These are phyloP conservation scores for Saksenaea oblongispora DNA, from an alignment of 371 early-diverging fungal species.

Conservation along the genomic window DNA sequence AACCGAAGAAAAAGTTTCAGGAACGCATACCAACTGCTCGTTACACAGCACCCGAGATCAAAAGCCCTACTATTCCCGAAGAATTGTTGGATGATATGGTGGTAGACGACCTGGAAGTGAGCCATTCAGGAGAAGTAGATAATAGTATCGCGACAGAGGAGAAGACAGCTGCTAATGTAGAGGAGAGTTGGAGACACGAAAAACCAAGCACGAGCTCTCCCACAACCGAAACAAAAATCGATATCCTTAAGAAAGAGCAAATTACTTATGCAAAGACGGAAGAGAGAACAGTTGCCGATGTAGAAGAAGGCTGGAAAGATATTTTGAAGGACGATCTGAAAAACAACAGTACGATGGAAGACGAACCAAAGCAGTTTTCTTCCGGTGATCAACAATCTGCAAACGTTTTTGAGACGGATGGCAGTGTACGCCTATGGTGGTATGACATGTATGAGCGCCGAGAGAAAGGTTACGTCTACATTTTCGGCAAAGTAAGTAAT, in stretches of 20 bases:
- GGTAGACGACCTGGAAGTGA: constrained; percentile 11
- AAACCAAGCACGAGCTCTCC: too few relatives aligned
- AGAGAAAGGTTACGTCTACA: constrained; percentile 76
- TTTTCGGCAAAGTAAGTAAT: constrained; percentile 86
- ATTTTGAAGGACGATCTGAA: constrained; percentile 22
- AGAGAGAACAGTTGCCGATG: constrained; percentile 5
- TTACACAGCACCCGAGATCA: background rate
- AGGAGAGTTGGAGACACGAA: too few relatives aligned
- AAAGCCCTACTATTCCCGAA: constrained; percentile 3
- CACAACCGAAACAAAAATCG: background rate
- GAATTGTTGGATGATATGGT: constrained; percentile 15
- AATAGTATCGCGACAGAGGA: background rate
- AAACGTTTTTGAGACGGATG: constrained; percentile 61
- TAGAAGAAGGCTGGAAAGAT: constrained; percentile 10
- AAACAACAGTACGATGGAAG: constrained; percentile 30
- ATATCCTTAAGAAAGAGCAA: background rate
- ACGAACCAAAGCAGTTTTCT: background rate
- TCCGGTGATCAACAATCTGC: constrained; percentile 4
- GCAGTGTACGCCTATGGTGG: constrained; percentile 82
- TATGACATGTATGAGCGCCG: constrained; percentile 88
- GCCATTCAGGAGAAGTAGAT: background rate
- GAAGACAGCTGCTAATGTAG: too few relatives aligned
- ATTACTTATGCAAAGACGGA: background rate
- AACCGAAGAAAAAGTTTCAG: background rate
- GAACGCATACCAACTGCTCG: background rate